Evolutionary conservation across 73 alveolate species (phyloP).

Genomic region (Blepharisma stoltei): DNA sequence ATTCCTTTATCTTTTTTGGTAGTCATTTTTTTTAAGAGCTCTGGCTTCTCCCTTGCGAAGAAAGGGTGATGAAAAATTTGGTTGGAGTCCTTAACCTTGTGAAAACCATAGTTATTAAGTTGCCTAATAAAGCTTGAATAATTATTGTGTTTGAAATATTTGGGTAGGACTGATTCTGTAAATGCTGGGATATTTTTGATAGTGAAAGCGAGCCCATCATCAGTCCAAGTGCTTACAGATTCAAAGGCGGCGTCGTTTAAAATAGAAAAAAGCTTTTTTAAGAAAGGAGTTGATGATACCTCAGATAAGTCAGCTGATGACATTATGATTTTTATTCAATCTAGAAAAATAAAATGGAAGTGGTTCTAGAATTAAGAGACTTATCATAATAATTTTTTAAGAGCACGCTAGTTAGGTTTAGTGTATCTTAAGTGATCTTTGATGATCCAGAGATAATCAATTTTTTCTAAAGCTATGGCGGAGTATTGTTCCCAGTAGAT

Average conservation of each 20-base stretch:
- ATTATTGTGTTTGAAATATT: slow-evolving; percentile 93
- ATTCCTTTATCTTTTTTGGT: background rate
- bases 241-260: background rate
- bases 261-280: background rate
- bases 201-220: slow-evolving; percentile 48
- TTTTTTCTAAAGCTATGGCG: background rate
- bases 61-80: slow-evolving; percentile 5
- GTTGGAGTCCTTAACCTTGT: background rate
- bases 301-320: background rate
- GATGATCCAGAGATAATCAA: slow-evolving; percentile 4
- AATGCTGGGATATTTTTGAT: slow-evolving; percentile 83
- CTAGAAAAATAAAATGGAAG: too few species aligned
- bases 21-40: background rate
- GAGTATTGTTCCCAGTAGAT: slow-evolving; percentile 6
- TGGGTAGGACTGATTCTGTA: slow-evolving; percentile 90
- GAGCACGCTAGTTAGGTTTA: too few species aligned
- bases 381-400: too few species aligned
- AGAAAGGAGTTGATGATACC: background rate
- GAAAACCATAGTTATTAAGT: slow-evolving; percentile 81
- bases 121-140: slow-evolving; percentile 95
- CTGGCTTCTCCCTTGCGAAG: background rate
- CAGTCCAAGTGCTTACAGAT: background rate
- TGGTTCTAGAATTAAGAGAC: too few species aligned
- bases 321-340: too few species aligned
- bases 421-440: background rate